Evolutionary conservation across 768 basidiomycete species (phyloP).

Genomic region (Termitomyces sp.): DNA sequence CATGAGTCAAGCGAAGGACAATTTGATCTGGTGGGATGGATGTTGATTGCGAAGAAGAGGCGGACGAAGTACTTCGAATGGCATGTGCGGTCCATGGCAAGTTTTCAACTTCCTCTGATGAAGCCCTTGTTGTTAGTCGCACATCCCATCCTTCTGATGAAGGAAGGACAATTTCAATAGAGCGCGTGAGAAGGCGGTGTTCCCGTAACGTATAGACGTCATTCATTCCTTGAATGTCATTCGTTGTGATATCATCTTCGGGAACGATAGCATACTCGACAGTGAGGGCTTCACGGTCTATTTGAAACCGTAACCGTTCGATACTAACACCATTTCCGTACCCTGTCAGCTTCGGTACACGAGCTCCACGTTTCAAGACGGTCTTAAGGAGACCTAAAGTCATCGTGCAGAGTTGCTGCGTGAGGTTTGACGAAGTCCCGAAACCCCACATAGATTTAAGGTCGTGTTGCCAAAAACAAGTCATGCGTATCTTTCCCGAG

Average conservation of each 20-base stretch:
- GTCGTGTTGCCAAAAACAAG: conserved; percentile 95
- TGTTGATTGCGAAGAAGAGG: conserved; percentile 23
- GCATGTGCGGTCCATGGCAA: conserved; percentile 72
- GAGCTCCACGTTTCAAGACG: conserved; percentile 68
- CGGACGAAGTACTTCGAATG: conserved; percentile 36
- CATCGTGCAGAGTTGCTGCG: conserved; percentile 85
- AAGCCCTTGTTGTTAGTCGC: conserved; percentile 68
- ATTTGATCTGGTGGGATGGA: conserved; percentile 40
- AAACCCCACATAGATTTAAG: conserved; percentile 83
- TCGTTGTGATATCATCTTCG: conserved; percentile 49
- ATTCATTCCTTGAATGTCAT: conserved; percentile 45
- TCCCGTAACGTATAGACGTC: conserved; percentile 63
- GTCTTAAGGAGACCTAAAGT: conserved; percentile 74
- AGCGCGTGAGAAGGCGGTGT: conserved; percentile 62
- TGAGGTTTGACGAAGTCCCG: conserved; percentile 54
- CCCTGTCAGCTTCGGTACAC: conserved; percentile 68
- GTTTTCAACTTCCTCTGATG: conserved; percentile 63
- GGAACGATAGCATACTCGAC: conserved; percentile 82
- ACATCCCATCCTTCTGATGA: conserved; percentile 82
- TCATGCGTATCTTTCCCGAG: conserved; percentile 58
- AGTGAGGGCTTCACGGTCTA: conserved; percentile 76
- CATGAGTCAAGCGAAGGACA: conserved; percentile 66
- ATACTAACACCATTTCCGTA: conserved; percentile 82
- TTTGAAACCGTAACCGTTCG: conserved; percentile 73
- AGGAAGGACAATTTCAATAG: conserved; percentile 79